Evolutionary conservation across 805 yeast species (phyloP), one percentile per base, ranked within the genome.

Genomic region (Ogataea minuta): DNA sequence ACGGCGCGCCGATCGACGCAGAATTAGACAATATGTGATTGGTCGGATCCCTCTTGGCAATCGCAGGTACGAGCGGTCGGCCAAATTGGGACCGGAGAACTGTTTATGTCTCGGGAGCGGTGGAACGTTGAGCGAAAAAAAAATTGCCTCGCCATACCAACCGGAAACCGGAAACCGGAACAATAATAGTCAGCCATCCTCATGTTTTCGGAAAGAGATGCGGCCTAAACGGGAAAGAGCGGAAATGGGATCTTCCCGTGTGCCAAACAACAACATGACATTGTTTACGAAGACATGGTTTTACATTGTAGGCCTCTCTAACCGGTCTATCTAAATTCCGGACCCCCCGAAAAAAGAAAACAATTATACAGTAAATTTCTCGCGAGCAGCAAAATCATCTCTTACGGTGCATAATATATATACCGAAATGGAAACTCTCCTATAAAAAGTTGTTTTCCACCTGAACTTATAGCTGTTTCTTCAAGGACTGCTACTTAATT

Each of bases 281-380:
- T 10, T 12, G 24, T 4, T 9, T 14, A 23, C 14, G 6, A 11
- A n/a, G 11, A 9, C 23, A 8, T 21, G 12, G 14, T 20, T 31
- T 12, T 12, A 14, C 11, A 15, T 12, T 31, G 19, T 19, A 21
- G 8, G 13, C 27, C 17, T 7, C 23, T 16, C 20, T 13, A 15
- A 20, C 29, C 41, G 31, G 31, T 23, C 16, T 31, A 27, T 23
- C 29, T 13, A 16, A 37, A 14, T 37, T 25, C 41, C 41, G 41
- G 41, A 7, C 31, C 32, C 41, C 41, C 41, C 41, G 41, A 36
- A 37, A 37, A 38, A 39, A 33, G 37, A 39, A 32, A 39, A 39
- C 31, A 28, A 32, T 28, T 10, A 23, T 24, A 28, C 42, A 11
- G 36, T 39, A 25, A 27, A 30, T 27, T 25, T 19, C 31, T 32